These are phyloP conservation scores for Coemansia sp. DNA, from an alignment of 192 early-diverging fungal genomes.

Conservation along the genomic window DNA sequence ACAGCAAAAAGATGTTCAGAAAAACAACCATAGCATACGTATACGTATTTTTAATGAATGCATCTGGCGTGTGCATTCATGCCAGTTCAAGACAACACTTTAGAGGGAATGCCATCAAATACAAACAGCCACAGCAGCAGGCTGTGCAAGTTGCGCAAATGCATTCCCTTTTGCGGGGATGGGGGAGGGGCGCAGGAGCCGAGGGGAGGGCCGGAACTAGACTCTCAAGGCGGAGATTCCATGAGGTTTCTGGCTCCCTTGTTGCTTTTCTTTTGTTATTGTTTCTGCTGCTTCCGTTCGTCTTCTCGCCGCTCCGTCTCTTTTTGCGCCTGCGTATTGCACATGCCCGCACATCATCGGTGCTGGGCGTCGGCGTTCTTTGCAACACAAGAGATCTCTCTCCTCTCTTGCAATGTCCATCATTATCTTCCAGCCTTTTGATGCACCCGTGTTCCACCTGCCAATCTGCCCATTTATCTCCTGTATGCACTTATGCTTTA, in stretches of 20 bases:
- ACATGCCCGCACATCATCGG: background rate
- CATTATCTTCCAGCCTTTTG: background rate
- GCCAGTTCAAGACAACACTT: background rate
- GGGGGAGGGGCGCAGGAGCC: conserved; percentile 6
- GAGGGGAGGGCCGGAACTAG: no score
- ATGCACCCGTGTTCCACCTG: background rate
- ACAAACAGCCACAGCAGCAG: no score
- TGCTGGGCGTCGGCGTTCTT: background rate
- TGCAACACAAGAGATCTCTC: background rate
- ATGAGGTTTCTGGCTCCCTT: background rate
- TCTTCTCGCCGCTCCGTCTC: background rate
- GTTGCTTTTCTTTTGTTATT: background rate
- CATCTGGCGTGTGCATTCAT: background rate
- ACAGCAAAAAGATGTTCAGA: background rate
- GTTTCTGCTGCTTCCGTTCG: background rate
- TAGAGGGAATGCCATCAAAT: no score
- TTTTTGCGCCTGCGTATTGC: background rate
- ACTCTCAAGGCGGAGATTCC: background rate
- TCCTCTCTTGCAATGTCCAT: background rate
- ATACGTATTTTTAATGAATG: background rate
- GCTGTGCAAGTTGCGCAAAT: no score
- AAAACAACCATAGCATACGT: background rate
- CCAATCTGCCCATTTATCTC: background rate
- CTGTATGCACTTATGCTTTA: no score
- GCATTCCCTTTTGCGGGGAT: background rate